Evolutionary conservation across 805 yeast species (phyloP).

Genomic region (Candida oleophila): DNA sequence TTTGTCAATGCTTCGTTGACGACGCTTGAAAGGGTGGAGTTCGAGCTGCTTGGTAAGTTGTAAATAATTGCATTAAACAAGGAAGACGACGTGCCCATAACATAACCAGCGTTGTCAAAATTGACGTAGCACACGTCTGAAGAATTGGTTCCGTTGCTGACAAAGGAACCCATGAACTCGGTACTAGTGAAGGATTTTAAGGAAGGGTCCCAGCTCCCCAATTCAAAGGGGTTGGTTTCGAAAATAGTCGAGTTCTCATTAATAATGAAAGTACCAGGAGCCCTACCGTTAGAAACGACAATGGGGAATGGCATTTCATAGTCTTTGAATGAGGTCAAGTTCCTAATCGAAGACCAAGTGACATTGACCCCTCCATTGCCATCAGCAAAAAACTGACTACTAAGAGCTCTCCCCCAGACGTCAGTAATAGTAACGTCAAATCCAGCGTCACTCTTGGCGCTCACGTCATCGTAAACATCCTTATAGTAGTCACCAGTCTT

Average conservation of each 20-base stretch:
- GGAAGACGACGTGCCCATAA: constrained; percentile 81
- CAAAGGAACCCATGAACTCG: constrained; percentile 67
- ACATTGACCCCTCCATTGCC: constrained; percentile 27
- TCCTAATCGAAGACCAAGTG: constrained; percentile 31
- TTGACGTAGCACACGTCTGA: constrained; percentile 57
- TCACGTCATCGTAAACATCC: constrained; percentile 25
- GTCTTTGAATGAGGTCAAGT: constrained; percentile 21
- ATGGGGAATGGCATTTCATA: constrained; percentile 42
- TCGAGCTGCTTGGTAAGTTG: constrained; percentile 42
- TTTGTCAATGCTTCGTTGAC: constrained; percentile 20
- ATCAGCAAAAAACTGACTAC: constrained; percentile 36
- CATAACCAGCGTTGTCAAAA: constrained; percentile 77
- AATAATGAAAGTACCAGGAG: constrained; percentile 29
- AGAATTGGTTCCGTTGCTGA: constrained; percentile 57
- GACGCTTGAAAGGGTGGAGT: constrained; percentile 23
- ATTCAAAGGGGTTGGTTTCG: constrained; percentile 39
- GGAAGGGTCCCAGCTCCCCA: constrained; percentile 89
- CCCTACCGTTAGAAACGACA: constrained; percentile 37
- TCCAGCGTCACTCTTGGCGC: constrained; percentile 36
- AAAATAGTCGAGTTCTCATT: constrained; percentile 38
- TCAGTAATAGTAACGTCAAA: constrained; percentile 39
- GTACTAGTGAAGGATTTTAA: constrained; percentile 63
- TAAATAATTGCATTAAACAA: constrained; percentile 69
- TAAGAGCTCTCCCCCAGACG: constrained; percentile 43
- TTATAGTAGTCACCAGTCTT: constrained; percentile 58